Percentiles rank a stretch among this genome's conserved stretches.
phyloP scores from a whole-genome alignment of 2,329 filamentous ascomycete species.

The Plenodomus tracheiphilus region DNA sequence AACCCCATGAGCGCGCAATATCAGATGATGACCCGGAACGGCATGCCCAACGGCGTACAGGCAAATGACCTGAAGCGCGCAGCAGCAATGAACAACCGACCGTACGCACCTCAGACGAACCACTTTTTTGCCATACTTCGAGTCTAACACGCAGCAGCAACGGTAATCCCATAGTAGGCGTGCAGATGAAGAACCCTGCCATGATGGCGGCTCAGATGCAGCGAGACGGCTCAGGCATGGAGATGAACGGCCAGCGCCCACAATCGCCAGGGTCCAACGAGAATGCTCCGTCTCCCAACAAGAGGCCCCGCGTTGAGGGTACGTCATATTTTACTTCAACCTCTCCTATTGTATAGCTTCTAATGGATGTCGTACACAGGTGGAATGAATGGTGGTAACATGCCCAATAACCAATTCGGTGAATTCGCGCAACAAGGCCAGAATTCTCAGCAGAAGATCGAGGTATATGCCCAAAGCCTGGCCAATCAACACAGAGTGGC shows the following conservation, averaged over 20 bases:
- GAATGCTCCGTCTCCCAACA: constrained; percentile 89
- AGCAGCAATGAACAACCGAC: constrained; percentile 77
- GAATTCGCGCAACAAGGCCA: constrained; percentile 57
- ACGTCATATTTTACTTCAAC: constrained; percentile 57
- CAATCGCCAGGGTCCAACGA: constrained; percentile 82
- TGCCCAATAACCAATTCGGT: constrained; percentile 78
- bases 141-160: constrained; percentile 24
- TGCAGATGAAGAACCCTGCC: constrained; percentile 58
- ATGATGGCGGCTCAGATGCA: constrained; percentile 78
- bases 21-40: constrained; percentile 67
- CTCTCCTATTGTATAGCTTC: constrained; percentile 42
- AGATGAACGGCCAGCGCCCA: constrained; percentile 75
- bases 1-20: constrained; percentile 53
- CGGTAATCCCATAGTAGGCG: constrained; percentile 62
- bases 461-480: constrained; percentile 83
- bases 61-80: constrained; percentile 70
- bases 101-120: constrained; percentile 54
- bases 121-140: background rate
- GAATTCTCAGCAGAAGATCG: constrained; percentile 77
- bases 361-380: constrained; percentile 65
- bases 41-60: constrained; percentile 63
- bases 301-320: constrained; percentile 81
- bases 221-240: constrained; percentile 83
- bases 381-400: constrained; percentile 73
- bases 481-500: constrained; percentile 79